phyloP scores from a whole-genome alignment of 257 asterid genomes.

The Verbena officinalis region DNA sequence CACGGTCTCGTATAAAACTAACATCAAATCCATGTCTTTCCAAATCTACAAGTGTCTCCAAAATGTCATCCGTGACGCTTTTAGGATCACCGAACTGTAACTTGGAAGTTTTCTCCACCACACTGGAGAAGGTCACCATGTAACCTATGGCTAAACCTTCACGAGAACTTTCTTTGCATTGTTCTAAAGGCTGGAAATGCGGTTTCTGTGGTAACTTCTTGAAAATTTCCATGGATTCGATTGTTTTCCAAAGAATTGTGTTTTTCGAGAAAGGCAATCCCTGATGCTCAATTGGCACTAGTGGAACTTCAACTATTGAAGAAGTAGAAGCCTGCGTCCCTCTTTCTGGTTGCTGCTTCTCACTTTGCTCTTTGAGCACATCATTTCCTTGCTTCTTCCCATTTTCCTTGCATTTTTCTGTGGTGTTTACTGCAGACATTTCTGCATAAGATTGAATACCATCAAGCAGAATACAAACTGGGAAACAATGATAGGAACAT shows the following conservation, averaged over 20 bases:
- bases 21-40: conserved; percentile 75
- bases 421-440: conserved; percentile 31
- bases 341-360: conserved; percentile 11
- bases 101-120: conserved; percentile 55
- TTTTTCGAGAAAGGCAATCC: conserved; percentile 67
- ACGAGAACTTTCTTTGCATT: conserved; percentile 59
- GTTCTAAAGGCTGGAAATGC: conserved; percentile 67
- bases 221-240: conserved; percentile 77
- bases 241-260: conserved; percentile 59
- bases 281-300: conserved; percentile 33
- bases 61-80: conserved; percentile 46
- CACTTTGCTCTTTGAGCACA: conserved; percentile 18
- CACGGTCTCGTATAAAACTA: conserved; percentile 38
- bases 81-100: conserved; percentile 48
- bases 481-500: not conserved
- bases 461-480: not conserved
- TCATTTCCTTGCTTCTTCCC: conserved; percentile 27
- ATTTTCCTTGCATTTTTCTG: conserved; percentile 34
- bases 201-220: conserved; percentile 73
- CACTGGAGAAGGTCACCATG: conserved; percentile 66
- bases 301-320: not conserved
- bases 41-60: conserved; percentile 59
- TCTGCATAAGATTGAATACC: conserved; percentile 34
- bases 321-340: not conserved
- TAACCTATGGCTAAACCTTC: conserved; percentile 81